Base-by-base conservation (phyloP, 1,284 basidiomycete genomes). In the Agaricales sp. region DNA sequence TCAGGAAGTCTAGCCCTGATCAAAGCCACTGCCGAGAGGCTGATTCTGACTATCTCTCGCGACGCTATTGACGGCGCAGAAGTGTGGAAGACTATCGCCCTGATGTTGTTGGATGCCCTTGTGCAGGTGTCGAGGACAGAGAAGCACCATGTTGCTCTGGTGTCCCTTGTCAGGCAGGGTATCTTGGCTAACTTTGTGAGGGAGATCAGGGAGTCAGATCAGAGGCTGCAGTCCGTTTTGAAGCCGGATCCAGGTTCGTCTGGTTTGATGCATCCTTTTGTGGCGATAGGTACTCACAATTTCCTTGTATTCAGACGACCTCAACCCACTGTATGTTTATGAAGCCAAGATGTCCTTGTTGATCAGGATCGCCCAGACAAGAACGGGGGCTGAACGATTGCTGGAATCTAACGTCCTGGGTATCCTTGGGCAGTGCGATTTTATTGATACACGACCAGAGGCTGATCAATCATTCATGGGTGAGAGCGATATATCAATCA, bases 51-150 rank as follows among this genome's bases (percentile, higher is more conserved):
- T n/a, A 71, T 97, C 22, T 83, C 89, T 30, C 77, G 91, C 16
- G 95, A 99, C 61, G 93, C 92, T 1, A 87, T 94, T 51, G 93
- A 97, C 57, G 93, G 92, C 8, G 82, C 87, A 23, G 93, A 97
- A 61, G 89, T 98, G 0, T 97, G 94, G 93, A 91, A 93, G 68
- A 95, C 94, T 16, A 82, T 94, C 22, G 87, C 90, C 16, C 95
- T 93, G 61, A 87, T 91, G 67, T 71, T 91, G 3, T 70, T 95
- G 46, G 88, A 93, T 61, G 78, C 86, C 11, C 69, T 94, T 8
- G 73, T 84, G 49, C 69, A 85, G 54, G 62, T 89, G 1, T 84
- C 79, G 21, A 76, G 75, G 12, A 62, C 69, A 50, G 84, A 89
- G 57, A 81, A 77, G 59, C 77, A 77, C 18, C 73, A 80, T 48